Evolutionary conservation across 2,329 filamentous ascomycete species (phyloP).

Genomic region (Aspergillus fumigatiaffinis): DNA sequence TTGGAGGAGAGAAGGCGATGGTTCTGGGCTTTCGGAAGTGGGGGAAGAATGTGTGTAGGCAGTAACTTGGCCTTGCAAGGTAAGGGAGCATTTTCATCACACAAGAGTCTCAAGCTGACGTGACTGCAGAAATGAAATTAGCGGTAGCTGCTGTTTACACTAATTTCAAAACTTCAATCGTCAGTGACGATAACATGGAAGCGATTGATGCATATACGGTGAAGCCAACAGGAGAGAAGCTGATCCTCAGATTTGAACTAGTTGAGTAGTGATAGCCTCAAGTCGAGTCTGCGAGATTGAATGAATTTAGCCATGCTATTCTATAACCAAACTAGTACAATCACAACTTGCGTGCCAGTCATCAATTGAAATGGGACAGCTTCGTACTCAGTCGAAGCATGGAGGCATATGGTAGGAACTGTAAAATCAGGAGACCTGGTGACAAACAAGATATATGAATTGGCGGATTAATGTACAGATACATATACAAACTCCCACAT

Average conservation of each 20-base stretch:
- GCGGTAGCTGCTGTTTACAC: conserved; percentile 67
- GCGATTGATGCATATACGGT: conserved; percentile 63
- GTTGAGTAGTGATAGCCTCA: conserved; percentile 9
- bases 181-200: conserved; percentile 62
- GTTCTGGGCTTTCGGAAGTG: conserved; percentile 52
- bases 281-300: background rate
- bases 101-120: conserved; percentile 1
- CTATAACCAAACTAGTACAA: background rate
- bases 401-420: too few species aligned
- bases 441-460: background rate
- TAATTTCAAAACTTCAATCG: conserved; percentile 58
- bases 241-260: conserved; percentile 55
- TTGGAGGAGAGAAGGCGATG: conserved; percentile 45
- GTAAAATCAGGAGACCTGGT: background rate
- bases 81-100: conserved; percentile 14
- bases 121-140: conserved; percentile 64
- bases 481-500: conserved; percentile 5
- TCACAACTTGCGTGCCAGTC: too few species aligned
- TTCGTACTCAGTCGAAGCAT: too few species aligned
- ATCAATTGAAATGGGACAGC: too few species aligned
- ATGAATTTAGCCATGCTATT: background rate
- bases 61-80: conserved; percentile 47
- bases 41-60: conserved; percentile 49
- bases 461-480: conserved; percentile 22
- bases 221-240: conserved; percentile 53